Percentiles rank a stretch among this genome's conserved stretches.
phyloP scores from a whole-genome alignment of 2,329 filamentous ascomycete species.

The Alternaria sp. region DNA sequence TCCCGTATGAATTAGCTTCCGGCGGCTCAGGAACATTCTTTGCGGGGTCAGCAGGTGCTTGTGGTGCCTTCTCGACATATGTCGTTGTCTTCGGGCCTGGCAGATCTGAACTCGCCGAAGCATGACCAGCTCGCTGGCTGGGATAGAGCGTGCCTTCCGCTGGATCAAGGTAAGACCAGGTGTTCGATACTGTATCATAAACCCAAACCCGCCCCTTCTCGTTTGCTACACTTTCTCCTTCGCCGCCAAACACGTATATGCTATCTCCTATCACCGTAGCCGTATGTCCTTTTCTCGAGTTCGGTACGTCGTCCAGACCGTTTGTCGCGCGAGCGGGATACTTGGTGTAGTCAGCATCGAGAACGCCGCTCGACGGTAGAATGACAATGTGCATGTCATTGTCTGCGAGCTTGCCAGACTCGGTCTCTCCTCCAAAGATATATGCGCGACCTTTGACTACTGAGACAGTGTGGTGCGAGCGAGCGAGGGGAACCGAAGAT shows the following conservation, averaged over 20 bases:
- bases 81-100: slow-evolving; percentile 48
- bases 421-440: slow-evolving; percentile 62
- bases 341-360: slow-evolving; percentile 54
- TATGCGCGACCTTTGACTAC: slow-evolving; percentile 64
- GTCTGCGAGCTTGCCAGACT: slow-evolving; percentile 54
- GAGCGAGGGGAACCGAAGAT: slow-evolving; percentile 54
- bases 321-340: slow-evolving; percentile 44
- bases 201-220: slow-evolving; percentile 57
- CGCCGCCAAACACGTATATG: slow-evolving; percentile 58
- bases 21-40: slow-evolving; percentile 54
- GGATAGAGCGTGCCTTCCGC: slow-evolving; percentile 35
- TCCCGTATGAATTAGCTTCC: slow-evolving; percentile 55
- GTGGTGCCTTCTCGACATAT: slow-evolving; percentile 47
- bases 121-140: slow-evolving; percentile 47
- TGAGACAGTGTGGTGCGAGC: slow-evolving; percentile 62
- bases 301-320: slow-evolving; percentile 48
- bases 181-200: slow-evolving; percentile 52
- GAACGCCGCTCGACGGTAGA: slow-evolving; percentile 57
- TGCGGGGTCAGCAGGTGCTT: slow-evolving; percentile 53
- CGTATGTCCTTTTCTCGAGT: slow-evolving; percentile 53
- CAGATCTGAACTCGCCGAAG: slow-evolving; percentile 51
- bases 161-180: slow-evolving; percentile 54
- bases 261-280: slow-evolving; percentile 54
- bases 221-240: slow-evolving; percentile 32
- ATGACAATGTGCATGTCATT: slow-evolving; percentile 64